A percentile compares a stretch with the other conserved stretches of the same genome.
Conservation (phyloP, 352 stramenopile species). For the Sclerospora graminicola region DNA sequence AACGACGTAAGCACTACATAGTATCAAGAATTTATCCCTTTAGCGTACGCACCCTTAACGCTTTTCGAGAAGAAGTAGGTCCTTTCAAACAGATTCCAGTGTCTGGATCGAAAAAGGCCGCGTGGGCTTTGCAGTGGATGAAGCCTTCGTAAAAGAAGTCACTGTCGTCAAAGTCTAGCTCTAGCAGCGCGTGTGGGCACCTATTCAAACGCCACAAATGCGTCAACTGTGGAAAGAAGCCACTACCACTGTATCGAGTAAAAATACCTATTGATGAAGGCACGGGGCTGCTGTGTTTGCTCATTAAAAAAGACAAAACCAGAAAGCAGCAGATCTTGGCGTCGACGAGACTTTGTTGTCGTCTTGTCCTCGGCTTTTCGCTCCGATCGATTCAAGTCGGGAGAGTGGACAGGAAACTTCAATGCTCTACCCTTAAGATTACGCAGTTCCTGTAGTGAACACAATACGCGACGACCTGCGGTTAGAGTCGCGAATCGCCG, state of each 20-base stretch:
- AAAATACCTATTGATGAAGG: slow-evolving; percentile 44
- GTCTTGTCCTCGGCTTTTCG: background rate
- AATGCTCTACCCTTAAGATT: slow-evolving; percentile 30
- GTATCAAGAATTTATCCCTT: no score
- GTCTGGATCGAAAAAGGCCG: slow-evolving; percentile 70
- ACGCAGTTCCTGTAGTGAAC: slow-evolving; percentile 40
- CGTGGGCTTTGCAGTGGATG: slow-evolving; percentile 74
- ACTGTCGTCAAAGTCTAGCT: slow-evolving; percentile 71
- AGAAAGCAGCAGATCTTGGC: slow-evolving; percentile 27
- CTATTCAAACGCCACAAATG: slow-evolving; percentile 9
- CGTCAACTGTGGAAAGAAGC: background rate
- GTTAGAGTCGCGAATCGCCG: slow-evolving; percentile 7
- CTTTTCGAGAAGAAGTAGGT: slow-evolving; percentile 30
- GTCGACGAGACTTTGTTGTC: slow-evolving; percentile 3
- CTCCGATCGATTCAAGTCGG: slow-evolving; percentile 2
- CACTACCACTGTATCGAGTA: background rate
- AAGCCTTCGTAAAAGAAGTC: slow-evolving; percentile 77
- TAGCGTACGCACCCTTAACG: slow-evolving; percentile 27
- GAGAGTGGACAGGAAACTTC: slow-evolving; percentile 43
- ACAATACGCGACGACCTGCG: slow-evolving; percentile 29
- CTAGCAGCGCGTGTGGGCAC: slow-evolving; percentile 56
- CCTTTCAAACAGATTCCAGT: slow-evolving; percentile 59
- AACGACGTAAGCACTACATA: background rate
- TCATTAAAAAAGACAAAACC: slow-evolving; percentile 60
- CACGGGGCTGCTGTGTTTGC: slow-evolving; percentile 27